These are phyloP conservation scores for Penicillium thymicola DNA, from an alignment of 2,329 filamentous ascomycete species.

Conservation along the genomic window DNA sequence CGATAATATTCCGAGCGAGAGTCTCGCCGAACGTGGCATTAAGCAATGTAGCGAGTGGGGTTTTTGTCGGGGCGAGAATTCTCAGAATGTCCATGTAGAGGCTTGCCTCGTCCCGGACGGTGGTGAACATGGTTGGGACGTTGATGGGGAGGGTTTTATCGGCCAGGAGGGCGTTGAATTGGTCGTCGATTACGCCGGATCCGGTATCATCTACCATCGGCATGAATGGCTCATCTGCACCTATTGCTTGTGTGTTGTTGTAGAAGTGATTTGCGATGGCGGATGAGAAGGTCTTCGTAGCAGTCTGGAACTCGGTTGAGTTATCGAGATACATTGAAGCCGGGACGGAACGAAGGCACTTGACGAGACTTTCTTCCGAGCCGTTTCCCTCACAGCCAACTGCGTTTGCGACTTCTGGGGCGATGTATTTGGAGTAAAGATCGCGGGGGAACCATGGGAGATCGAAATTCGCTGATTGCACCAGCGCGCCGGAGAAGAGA, in stretches of 20 bases:
- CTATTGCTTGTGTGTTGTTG: conserved; percentile 16
- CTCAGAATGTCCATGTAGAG: conserved; percentile 14
- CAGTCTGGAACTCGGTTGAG: conserved; percentile 16
- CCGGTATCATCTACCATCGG: conserved; percentile 27
- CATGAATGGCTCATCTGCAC: conserved; percentile 24
- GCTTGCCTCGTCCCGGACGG: conserved; percentile 25
- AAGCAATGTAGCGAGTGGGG: conserved; percentile 15
- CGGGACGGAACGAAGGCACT: conserved; percentile 25
- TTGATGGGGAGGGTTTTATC: conserved; percentile 20
- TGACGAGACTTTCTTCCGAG: conserved; percentile 13
- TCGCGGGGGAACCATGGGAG: conserved; percentile 27
- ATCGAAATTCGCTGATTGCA: conserved; percentile 27
- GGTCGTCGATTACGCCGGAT: conserved; percentile 26
- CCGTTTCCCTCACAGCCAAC: conserved; percentile 22
- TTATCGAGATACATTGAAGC: conserved; percentile 22
- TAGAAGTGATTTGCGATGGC: conserved; percentile 16
- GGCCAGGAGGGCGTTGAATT: conserved; percentile 25
- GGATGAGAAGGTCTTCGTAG: conserved; percentile 4
- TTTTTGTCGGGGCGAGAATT: conserved; percentile 4
- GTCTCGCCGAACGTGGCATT: conserved; percentile 12
- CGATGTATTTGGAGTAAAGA: conserved; percentile 22
- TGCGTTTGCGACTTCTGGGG: conserved; percentile 19
- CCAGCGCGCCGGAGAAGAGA: conserved; percentile 28
- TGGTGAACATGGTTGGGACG: conserved; percentile 30
- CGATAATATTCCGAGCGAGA: conserved; percentile 16